Percentiles rank a stretch among this genome's conserved stretches.
phyloP scores from a whole-genome alignment of 1,284 basidiomycete genomes.

The Tremellales sp. region DNA sequence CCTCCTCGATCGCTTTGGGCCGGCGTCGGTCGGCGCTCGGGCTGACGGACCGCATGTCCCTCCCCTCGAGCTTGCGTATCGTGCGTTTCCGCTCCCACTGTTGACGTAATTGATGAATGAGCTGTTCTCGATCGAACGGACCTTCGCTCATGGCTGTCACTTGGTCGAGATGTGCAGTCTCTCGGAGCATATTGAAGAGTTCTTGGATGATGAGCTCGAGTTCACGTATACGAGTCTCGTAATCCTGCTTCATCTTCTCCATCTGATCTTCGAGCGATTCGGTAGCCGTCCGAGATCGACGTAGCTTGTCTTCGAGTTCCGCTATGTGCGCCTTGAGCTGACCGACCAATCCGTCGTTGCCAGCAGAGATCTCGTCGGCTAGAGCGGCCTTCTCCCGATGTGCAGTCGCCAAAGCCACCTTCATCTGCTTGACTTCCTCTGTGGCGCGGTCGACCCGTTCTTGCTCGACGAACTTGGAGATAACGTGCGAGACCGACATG shows the following conservation, averaged over 20 bases:
- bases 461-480: conserved; percentile 86
- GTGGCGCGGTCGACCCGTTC: conserved; percentile 77
- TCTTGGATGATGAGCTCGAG: conserved; percentile 91
- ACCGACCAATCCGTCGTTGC: conserved; percentile 78
- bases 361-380: conserved; percentile 73
- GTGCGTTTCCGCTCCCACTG: conserved; percentile 81
- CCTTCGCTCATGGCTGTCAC: conserved; percentile 56
- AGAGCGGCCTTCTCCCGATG: conserved; percentile 53
- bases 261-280: conserved; percentile 71
- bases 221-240: conserved; percentile 81
- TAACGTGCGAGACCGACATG: conserved; percentile 81
- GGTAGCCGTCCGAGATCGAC: conserved; percentile 71
- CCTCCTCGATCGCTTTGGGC: neutral
- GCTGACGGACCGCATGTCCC: conserved; percentile 20
- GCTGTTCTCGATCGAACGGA: conserved; percentile 69
- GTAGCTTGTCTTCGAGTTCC: conserved; percentile 74
- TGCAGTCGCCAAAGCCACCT: conserved; percentile 54
- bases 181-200: conserved; percentile 85
- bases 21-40: neutral
- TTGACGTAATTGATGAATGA: conserved; percentile 68
- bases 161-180: conserved; percentile 70
- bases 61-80: conserved; percentile 77
- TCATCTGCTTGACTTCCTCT: conserved; percentile 68
- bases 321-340: conserved; percentile 69
- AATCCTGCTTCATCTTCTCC: conserved; percentile 71